A percentile compares a stretch with the other conserved stretches of the same genome.
Evolutionary conservation across 2,329 filamentous ascomycete genomes (phyloP).

Genomic region (Gnomoniopsis smithogilvyi): DNA sequence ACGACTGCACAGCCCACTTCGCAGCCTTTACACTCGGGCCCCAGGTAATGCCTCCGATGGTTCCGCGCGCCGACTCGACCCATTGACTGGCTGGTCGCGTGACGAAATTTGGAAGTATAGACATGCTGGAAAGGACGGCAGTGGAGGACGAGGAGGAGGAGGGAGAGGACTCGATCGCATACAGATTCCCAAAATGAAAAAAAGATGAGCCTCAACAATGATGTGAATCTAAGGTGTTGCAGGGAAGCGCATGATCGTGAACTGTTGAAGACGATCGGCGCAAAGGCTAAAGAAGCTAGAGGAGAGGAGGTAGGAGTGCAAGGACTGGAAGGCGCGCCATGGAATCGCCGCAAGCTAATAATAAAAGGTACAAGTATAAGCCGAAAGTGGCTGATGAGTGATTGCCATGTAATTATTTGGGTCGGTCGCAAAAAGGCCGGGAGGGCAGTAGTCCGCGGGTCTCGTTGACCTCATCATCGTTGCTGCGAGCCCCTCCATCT

Average conservation of each 20-base stretch:
- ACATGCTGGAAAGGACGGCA: conserved; percentile 17
- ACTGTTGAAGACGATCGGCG: background rate
- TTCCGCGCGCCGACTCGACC: conserved; percentile 37
- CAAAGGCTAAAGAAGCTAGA: background rate
- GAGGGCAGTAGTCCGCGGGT: background rate
- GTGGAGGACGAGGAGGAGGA: background rate
- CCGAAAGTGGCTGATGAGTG: background rate
- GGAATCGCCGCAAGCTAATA: background rate
- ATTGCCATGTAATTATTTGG: background rate
- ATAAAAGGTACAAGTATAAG: background rate
- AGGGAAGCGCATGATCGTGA: conserved; percentile 7
- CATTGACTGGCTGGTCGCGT: conserved; percentile 36
- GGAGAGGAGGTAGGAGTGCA: background rate
- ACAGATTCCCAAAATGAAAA: background rate
- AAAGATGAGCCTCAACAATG: background rate
- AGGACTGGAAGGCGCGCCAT: background rate
- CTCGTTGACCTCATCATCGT: background rate
- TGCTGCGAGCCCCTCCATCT: background rate
- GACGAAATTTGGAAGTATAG: conserved; percentile 35
- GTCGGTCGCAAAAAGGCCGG: background rate
- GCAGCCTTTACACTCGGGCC: conserved; percentile 43
- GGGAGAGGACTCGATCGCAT: background rate
- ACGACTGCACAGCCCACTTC: conserved; percentile 41
- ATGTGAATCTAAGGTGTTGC: background rate
- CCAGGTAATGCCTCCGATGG: conserved; percentile 44